Percentiles rank a stretch among this genome's conserved stretches.
phyloP scores from a whole-genome alignment of 768 basidiomycete genomes.

The Boletus subparvulus region DNA sequence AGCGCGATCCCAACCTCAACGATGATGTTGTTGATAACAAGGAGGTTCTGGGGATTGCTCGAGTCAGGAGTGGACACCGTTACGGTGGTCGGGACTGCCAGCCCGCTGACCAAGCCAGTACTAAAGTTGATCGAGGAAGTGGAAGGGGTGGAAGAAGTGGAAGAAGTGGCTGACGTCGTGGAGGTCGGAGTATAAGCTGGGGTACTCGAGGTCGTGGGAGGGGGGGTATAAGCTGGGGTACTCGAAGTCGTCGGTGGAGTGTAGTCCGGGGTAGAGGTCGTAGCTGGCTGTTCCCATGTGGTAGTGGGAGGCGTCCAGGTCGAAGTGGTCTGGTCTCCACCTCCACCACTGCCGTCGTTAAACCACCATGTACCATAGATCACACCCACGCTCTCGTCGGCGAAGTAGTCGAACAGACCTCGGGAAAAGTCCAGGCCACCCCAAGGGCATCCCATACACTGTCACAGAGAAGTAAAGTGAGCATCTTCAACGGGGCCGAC shows the following conservation, averaged over 20 bases:
- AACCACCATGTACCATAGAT: conserved; percentile 63
- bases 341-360: conserved; percentile 38
- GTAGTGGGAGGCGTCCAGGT: conserved; percentile 15
- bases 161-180: conserved; percentile 24
- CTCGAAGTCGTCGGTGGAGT: conserved; percentile 18
- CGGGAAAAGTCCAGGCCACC: conserved; percentile 67
- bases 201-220: conserved; percentile 21
- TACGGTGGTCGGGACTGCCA: conserved; percentile 24
- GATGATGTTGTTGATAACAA: conserved; percentile 36
- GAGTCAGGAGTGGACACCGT: conserved; percentile 33
- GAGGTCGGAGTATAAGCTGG: conserved; percentile 19
- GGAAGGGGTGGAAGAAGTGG: conserved; percentile 16
- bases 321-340: conserved; percentile 12
- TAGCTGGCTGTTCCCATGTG: conserved; percentile 21
- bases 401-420: conserved; percentile 68
- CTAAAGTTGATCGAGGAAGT: conserved; percentile 20
- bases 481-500: neutral
- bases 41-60: conserved; percentile 34
- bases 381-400: conserved; percentile 46
- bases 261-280: conserved; percentile 24
- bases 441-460: conserved; percentile 68
- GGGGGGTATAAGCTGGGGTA: conserved; percentile 16
- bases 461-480: neutral
- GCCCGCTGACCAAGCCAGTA: conserved; percentile 24
- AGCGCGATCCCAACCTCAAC: conserved; percentile 33